Evolutionary conservation across 306 rosid species (phyloP).

Genomic region (Calophaca sinica): DNA sequence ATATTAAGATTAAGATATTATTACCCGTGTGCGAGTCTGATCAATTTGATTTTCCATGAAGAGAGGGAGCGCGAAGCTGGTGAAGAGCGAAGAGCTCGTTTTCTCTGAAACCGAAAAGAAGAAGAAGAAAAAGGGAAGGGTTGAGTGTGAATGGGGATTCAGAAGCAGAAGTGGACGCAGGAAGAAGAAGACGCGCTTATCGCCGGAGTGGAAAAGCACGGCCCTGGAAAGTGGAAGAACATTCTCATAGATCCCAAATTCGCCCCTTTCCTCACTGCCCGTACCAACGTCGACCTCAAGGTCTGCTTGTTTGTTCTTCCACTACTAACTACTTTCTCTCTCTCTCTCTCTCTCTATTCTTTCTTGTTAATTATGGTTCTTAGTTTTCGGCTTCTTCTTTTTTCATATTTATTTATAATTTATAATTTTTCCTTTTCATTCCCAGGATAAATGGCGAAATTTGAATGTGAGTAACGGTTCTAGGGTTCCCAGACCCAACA

Average conservation of each 20-base stretch:
- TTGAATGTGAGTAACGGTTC: neutral
- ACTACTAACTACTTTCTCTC: neutral
- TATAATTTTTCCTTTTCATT: neutral
- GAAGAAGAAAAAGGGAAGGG: neutral
- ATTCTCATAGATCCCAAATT: slow-evolving; percentile 18
- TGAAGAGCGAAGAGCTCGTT: neutral
- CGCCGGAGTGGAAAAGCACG: slow-evolving; percentile 8
- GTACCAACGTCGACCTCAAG: slow-evolving; percentile 33
- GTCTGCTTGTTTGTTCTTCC: neutral
- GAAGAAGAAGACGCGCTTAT: slow-evolving; percentile 29
- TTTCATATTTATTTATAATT: neutral
- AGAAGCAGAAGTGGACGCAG: slow-evolving; percentile 10
- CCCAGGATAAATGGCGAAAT: slow-evolving; percentile 25
- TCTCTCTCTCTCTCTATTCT: neutral
- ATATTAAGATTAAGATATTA: too few relatives aligned
- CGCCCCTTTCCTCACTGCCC: slow-evolving; percentile 6
- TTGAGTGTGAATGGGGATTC: slow-evolving; percentile 10
- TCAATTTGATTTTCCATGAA: neutral
- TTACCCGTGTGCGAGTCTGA: neutral
- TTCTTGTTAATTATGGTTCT: neutral
- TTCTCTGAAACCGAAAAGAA: neutral
- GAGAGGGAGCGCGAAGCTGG: neutral
- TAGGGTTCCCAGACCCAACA: neutral
- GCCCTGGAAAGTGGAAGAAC: slow-evolving; percentile 9
- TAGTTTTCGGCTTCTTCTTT: neutral